Evolutionary conservation across 2,329 filamentous ascomycete species (phyloP), one percentile per base, ranked within the genome.

Genomic region (Fusarium globosum): DNA sequence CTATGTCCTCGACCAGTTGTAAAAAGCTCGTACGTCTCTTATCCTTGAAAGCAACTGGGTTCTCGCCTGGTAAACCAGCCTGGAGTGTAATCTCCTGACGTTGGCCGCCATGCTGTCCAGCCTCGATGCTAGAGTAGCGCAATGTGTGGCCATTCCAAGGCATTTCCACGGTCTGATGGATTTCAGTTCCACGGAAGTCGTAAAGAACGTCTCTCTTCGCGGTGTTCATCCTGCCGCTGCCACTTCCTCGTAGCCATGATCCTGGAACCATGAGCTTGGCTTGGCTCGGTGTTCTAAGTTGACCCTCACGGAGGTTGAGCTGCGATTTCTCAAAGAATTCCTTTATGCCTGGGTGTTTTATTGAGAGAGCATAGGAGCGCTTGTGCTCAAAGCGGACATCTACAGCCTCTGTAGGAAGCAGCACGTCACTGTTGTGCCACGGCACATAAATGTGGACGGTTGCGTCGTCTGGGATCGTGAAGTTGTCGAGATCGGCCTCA

Each of bases 121-220:
- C 86, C 68, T 89, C 85, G 69, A 89, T 83, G 74, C 83, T 85
- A 26, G 83, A 87, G 82, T 89, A 89, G 13, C 81, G 83, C 14
- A 90, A 79, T 16, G 78, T 85, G 79, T 86, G 84, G 48, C 82
- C 83, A 12, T 81, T 69, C 78, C 85, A 86, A 5, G 82, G 77
- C 43, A 84, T 79, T 15, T 85, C 80, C 52, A 86, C 79, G 30
- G 81, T 79, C 65, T 86, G 86, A 51, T 85, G 87, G 43, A 90
- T 81, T 74, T 90, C 88, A 4, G 89, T 81, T 13, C 88, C 87
- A 53, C 83, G 82, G 77, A 89, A 88, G 21, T 83, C 62, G 74
- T 83, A 84, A 18, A 75, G 67, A 7, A 83, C 66, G 35, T 73
- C 26, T 51, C 30, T 58, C 56, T 60, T 28, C 6, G 49, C 35